A percentile compares a stretch with the other conserved stretches of the same genome.
Conservation (phyloP, 2,329 filamentous ascomycete species). For the Orbilia brochopaga region DNA sequence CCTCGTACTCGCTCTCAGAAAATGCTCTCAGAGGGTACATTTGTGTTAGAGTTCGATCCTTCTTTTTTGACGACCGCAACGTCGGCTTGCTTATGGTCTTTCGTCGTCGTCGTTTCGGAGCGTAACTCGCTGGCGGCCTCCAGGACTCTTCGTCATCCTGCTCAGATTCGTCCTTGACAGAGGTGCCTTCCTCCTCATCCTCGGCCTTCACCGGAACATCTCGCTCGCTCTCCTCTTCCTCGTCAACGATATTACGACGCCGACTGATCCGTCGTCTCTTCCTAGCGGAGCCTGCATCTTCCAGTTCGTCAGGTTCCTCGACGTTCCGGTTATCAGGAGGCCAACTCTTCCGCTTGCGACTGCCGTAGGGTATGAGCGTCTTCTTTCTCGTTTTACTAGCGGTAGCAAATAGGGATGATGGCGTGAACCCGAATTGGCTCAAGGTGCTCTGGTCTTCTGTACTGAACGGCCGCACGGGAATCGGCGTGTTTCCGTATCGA, state of each 20-base stretch:
- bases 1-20: slow-evolving; percentile 38
- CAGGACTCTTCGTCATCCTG: slow-evolving; percentile 25
- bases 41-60: slow-evolving; percentile 32
- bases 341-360: slow-evolving; percentile 32
- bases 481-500: slow-evolving; percentile 24
- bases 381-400: slow-evolving; percentile 16
- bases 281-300: slow-evolving; percentile 14
- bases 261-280: slow-evolving; percentile 24
- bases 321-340: slow-evolving; percentile 23
- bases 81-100: slow-evolving; percentile 10
- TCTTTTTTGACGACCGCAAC: neutral
- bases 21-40: slow-evolving; percentile 26
- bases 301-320: slow-evolving; percentile 5
- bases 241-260: slow-evolving; percentile 5
- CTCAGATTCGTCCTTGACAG: slow-evolving; percentile 20
- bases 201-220: slow-evolving; percentile 6
- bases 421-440: slow-evolving; percentile 42
- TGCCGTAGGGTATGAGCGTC: slow-evolving; percentile 14
- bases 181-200: slow-evolving; percentile 5
- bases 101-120: slow-evolving; percentile 27
- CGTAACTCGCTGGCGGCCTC: slow-evolving; percentile 13
- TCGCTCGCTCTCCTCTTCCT: slow-evolving; percentile 4
- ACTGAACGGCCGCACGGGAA: slow-evolving; percentile 1
- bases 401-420: slow-evolving; percentile 12
- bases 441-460: slow-evolving; percentile 34